These are phyloP conservation scores for Xerocomus amazonicus DNA, from an alignment of 1,284 basidiomycete species.

Conservation along the genomic window DNA sequence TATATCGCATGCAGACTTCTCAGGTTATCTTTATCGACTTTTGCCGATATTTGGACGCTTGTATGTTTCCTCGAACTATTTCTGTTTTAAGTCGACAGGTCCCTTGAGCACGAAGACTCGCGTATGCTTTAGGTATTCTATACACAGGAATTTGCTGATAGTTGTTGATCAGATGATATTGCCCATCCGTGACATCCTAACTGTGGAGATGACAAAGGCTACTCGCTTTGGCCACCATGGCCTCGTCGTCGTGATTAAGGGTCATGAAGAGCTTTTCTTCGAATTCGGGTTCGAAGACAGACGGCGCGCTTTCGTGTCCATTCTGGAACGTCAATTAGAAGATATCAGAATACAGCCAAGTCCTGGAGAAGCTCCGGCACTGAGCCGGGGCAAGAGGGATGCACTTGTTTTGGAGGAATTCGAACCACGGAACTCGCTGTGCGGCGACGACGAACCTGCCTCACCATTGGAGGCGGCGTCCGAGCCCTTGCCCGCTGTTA, in stretches of 20 bases:
- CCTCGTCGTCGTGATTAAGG: constrained; percentile 86
- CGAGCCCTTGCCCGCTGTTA: constrained; percentile 76
- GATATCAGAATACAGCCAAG: constrained; percentile 52
- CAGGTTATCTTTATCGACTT: constrained; percentile 83
- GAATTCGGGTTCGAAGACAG: constrained; percentile 83
- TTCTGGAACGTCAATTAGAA: constrained; percentile 82
- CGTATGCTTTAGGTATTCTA: constrained; percentile 42
- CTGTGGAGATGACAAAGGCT: constrained; percentile 81
- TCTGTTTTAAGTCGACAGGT: constrained; percentile 86
- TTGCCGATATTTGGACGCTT: constrained; percentile 84
- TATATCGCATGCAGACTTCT: constrained; percentile 60
- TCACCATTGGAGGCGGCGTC: constrained; percentile 51
- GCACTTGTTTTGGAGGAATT: constrained; percentile 74
- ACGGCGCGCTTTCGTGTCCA: constrained; percentile 68
- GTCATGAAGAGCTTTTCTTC: constrained; percentile 96
- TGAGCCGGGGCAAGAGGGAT: constrained; percentile 54
- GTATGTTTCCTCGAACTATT: constrained; percentile 83
- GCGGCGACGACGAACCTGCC: constrained; percentile 39
- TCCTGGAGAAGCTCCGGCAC: constrained; percentile 38
- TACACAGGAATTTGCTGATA: constrained; percentile 10
- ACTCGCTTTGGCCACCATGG: constrained; percentile 88
- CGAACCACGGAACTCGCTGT: constrained; percentile 44
- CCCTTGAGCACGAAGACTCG: constrained; percentile 72
- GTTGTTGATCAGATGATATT: constrained; percentile 76
- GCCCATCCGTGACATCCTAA: constrained; percentile 84